phyloP scores from a whole-genome alignment of 768 basidiomycete species.

The Agrocybe pediades region DNA sequence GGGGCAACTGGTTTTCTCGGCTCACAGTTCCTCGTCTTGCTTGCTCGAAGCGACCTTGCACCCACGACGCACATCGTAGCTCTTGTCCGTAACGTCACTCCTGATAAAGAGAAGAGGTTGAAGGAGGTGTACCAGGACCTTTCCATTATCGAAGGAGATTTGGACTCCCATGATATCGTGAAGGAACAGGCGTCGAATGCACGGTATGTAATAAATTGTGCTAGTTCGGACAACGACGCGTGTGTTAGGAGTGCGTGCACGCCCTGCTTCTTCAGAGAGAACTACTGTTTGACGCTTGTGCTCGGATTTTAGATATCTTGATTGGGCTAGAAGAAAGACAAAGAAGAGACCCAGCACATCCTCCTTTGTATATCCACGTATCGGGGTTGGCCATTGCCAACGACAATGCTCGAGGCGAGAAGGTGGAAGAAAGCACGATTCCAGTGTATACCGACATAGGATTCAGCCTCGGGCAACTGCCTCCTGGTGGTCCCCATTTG shows the following conservation, averaged over 20 bases:
- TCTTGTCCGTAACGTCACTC: conserved; percentile 34
- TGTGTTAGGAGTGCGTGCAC: conserved; percentile 32
- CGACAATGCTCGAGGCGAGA: conserved; percentile 42
- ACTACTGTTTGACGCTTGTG: background rate
- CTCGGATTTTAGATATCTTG: conserved; percentile 31
- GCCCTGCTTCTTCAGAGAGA: background rate
- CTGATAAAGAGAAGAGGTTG: conserved; percentile 29
- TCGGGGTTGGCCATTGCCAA: conserved; percentile 42
- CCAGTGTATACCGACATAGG: conserved; percentile 39
- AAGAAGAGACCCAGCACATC: conserved; percentile 32
- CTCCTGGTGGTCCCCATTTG: conserved; percentile 19
- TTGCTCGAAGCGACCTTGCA: conserved; percentile 25
- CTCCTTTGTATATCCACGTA: conserved; percentile 45
- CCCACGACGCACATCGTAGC: conserved; percentile 32
- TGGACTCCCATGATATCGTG: conserved; percentile 38
- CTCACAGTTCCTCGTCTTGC: conserved; percentile 36
- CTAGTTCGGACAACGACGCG: conserved; percentile 37
- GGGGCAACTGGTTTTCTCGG: conserved; percentile 48
- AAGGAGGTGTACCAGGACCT: conserved; percentile 34
- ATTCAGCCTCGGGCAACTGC: conserved; percentile 31
- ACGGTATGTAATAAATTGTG: conserved; percentile 42
- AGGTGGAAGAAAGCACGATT: conserved; percentile 25
- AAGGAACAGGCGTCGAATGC: conserved; percentile 34
- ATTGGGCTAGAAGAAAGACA: conserved; percentile 39
- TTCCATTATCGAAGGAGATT: conserved; percentile 35